Evolutionary conservation across 2,329 filamentous ascomycete genomes (phyloP), one percentile per base, ranked within the genome.

Genomic region (Alternaria gaisen): DNA sequence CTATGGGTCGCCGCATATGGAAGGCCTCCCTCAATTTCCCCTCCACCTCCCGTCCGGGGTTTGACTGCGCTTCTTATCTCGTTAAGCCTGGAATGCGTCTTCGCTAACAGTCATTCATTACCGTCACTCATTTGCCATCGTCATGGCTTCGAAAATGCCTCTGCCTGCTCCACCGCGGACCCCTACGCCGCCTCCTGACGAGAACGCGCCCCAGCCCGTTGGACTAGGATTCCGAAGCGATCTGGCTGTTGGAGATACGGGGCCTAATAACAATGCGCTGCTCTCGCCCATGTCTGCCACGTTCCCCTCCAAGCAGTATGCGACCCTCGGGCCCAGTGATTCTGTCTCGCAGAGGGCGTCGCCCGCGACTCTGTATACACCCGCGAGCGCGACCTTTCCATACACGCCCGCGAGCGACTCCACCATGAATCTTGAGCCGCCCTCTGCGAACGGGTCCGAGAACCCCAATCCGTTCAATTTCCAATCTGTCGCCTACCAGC

Each of bases 391-490:
- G 40, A 68, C 73, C n/a, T 77, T 78, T 36, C 75, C 74, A 3
- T 70, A 71, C 41, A 78, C 71, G 4, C 72, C 73, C 16, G 69
- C 67, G 47, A 78, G 69, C 54, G 66, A 65, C 32, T 57, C 67
- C 2, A 63, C 65, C 26, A 75, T 67, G 41, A 74, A 77, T 42
- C 68, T 66, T 12, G 75, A 76, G 20, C 61, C 66, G 26, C 67
- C 73, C 16, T 75, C 73, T 9, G 47, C 72, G 66, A 75, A 67
- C 54, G 71, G 70, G 8, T 73, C 73, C 11, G 75, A 79, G 42
- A 77, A 72, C 60, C 82, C 81, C 58, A 91, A 89, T 67, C 94
- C 94, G 0, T 98, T 99, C 87, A 98, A 98, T 81, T 98, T 98
- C 80, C 88, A 96, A 80, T 91, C 94, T 1, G 75, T 81, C 51